Evolutionary conservation across 2,329 filamentous ascomycete species (phyloP).

Genomic region (Botrytis elliptica): DNA sequence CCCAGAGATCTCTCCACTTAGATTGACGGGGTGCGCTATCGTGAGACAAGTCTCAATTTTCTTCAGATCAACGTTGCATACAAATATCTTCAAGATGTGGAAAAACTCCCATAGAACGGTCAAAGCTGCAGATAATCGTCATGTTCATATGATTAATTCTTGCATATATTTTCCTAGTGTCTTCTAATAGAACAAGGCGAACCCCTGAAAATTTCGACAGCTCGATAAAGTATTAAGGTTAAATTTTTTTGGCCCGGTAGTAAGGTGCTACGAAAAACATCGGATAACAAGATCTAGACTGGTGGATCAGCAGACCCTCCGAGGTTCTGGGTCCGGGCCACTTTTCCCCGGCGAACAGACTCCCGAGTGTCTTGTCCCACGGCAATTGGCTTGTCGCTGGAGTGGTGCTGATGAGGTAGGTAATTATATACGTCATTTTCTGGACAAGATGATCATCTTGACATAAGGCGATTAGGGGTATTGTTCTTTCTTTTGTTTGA

Average conservation of each 20-base stretch:
- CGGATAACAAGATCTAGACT: conserved; percentile 4
- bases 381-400: neutral
- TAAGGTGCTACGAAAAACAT: neutral
- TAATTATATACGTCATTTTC: neutral
- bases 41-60: conserved; percentile 11
- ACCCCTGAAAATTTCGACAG: conserved; percentile 1
- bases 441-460: neutral
- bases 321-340: neutral
- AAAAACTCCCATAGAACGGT: neutral
- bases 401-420: neutral
- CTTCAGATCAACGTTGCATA: conserved; percentile 18
- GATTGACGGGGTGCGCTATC: neutral
- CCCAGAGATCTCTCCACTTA: neutral
- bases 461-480: neutral
- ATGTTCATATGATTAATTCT: conserved; percentile 6
- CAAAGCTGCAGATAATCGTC: conserved; percentile 3
- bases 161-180: neutral
- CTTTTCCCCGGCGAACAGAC: conserved; percentile 1
- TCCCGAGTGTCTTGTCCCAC: neutral
- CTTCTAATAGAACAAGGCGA: neutral
- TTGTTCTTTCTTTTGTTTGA: neutral
- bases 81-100: neutral
- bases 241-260: neutral
- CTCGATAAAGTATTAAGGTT: neutral
- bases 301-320: conserved; percentile 14